A percentile compares a stretch with the other conserved stretches of the same genome.
Evolutionary conservation across 257 asterid species (phyloP).

Genomic region (Solanum pinnatisectum): DNA sequence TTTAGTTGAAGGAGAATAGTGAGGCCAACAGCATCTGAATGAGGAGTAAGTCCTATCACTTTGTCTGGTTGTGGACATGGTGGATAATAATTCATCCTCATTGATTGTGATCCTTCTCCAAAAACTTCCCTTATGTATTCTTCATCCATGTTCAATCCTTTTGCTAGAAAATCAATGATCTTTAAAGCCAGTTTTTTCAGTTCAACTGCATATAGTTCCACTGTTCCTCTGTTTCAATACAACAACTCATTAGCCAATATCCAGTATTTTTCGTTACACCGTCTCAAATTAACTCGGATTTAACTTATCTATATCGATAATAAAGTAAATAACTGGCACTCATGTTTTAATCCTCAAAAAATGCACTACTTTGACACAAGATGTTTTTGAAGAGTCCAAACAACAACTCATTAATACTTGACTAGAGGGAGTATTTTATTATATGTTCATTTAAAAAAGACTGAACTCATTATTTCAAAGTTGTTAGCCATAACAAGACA

Average conservation of each 20-base stretch:
- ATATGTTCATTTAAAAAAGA: too few relatives aligned
- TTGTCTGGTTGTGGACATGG: constrained; percentile 10
- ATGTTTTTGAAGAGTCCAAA: background rate
- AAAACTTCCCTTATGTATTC: constrained; percentile 19
- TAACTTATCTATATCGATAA: background rate
- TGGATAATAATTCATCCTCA: constrained; percentile 8
- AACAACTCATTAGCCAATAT: background rate
- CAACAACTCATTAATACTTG: too few relatives aligned
- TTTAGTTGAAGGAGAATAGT: constrained; percentile 9
- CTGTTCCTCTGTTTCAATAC: constrained; percentile 25
- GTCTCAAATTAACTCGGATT: too few relatives aligned
- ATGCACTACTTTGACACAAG: background rate
- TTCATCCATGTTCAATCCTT: constrained; percentile 23
- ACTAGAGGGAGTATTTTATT: too few relatives aligned
- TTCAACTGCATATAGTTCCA: constrained; percentile 36
- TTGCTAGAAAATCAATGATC: constrained; percentile 23
- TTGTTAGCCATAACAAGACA: background rate
- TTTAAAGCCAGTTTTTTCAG: constrained; percentile 28
- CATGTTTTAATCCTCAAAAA: background rate
- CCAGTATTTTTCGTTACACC: background rate
- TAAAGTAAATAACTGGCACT: background rate
- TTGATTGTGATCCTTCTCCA: background rate
- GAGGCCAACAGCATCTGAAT: constrained; percentile 9
- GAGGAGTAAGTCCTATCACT: constrained; percentile 12
- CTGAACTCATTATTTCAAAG: too few relatives aligned